Percentiles rank a stretch among this genome's conserved stretches.
phyloP scores from a whole-genome alignment of 2,329 filamentous ascomycete species.

The Drechslerella coelobrocha region DNA sequence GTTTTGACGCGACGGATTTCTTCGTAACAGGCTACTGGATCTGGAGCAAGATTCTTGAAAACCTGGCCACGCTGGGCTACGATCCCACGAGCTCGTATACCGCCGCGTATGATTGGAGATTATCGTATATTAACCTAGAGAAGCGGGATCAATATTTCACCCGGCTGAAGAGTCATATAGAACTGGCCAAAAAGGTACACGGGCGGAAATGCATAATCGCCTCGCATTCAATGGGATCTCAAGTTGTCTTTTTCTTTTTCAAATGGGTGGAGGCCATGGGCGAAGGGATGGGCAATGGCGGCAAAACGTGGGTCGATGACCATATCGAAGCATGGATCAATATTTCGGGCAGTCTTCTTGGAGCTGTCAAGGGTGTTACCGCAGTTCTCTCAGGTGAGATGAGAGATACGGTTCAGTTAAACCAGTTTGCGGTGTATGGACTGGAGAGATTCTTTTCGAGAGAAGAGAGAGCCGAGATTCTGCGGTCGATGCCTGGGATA shows the following conservation, averaged over 20 bases:
- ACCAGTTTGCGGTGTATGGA: constrained; percentile 89
- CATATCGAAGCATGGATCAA: constrained; percentile 97
- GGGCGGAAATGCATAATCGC: constrained; percentile 82
- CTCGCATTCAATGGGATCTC: constrained; percentile 97
- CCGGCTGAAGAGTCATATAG: constrained; percentile 85
- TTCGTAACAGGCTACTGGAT: constrained; percentile 95
- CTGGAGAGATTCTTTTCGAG: constrained; percentile 93
- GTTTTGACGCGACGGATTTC: constrained; percentile 71
- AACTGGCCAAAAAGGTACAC: constrained; percentile 76
- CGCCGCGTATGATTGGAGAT: constrained; percentile 84
- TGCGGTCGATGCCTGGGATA: constrained; percentile 88
- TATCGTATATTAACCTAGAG: constrained; percentile 89
- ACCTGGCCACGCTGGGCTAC: constrained; percentile 92
- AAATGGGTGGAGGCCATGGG: constrained; percentile 74
- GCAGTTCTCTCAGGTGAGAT: constrained; percentile 95
- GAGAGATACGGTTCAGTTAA: constrained; percentile 74
- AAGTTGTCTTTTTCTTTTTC: constrained; percentile 83
- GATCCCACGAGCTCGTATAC: constrained; percentile 79
- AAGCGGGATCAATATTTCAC: constrained; percentile 92
- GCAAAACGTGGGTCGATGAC: constrained; percentile 85
- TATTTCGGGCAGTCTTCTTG: constrained; percentile 94
- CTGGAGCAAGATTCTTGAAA: constrained; percentile 82
- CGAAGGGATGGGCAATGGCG: constrained; percentile 77
- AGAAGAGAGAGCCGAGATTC: constrained; percentile 88
- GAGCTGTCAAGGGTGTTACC: constrained; percentile 86